Conservation (phyloP, 192 early-diverging fungal species). For the Blastocladiella britannica region DNA sequence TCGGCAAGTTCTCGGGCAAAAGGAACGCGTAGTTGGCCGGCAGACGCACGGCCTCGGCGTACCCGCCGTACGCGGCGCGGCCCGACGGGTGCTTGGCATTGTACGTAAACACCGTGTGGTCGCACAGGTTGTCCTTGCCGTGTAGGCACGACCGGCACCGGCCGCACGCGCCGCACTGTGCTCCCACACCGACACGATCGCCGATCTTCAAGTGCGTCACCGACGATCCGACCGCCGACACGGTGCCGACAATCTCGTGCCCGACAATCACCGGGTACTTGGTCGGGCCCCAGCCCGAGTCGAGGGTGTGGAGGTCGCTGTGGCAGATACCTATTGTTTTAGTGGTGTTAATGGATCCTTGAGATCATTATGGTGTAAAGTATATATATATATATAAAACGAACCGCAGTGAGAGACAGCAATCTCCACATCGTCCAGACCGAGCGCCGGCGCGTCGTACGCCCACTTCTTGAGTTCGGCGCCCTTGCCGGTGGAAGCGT, state of each 20-base stretch:
- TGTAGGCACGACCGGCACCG: constrained; percentile 28
- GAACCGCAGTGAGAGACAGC: constrained; percentile 22
- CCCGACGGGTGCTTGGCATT: constrained; percentile 31
- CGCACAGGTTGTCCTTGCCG: constrained; percentile 19
- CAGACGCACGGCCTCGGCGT: constrained; percentile 39
- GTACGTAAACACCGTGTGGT: constrained; percentile 20
- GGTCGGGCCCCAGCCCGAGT: constrained; percentile 15
- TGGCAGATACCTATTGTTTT: constrained; percentile 39
- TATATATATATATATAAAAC: constrained; percentile 4
- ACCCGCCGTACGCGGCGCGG: constrained; percentile 27
- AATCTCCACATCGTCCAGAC: constrained; percentile 23
- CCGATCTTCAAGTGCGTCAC: constrained; percentile 31
- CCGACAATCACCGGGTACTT: constrained; percentile 29
- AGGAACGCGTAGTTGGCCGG: constrained; percentile 38
- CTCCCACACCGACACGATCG: constrained; percentile 45
- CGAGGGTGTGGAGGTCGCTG: constrained; percentile 50
- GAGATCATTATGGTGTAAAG: constrained; percentile 3
- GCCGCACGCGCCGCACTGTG: constrained; percentile 34
- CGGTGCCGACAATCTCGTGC: constrained; percentile 46
- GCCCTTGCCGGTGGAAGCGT: neutral
- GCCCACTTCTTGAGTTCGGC: constrained; percentile 1
- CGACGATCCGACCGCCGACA: constrained; percentile 31
- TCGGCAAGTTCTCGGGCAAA: constrained; percentile 26
- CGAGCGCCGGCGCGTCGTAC: constrained; percentile 15
- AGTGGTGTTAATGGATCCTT: neutral